Evolutionary conservation across 768 basidiomycete species (phyloP).

Genomic region (Tulasnella sp.): DNA sequence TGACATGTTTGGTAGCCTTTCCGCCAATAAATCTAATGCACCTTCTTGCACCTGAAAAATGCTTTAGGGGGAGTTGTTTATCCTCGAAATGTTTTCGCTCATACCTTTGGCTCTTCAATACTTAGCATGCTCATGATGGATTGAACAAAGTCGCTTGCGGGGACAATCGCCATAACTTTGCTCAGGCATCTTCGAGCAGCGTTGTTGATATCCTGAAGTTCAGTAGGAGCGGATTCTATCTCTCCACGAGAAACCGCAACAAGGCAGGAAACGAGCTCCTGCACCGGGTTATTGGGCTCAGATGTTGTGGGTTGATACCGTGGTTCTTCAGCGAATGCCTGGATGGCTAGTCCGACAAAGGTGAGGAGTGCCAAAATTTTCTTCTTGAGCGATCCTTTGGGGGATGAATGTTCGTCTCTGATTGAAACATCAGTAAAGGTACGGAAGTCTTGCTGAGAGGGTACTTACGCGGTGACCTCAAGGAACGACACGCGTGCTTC

Average conservation of each 20-base stretch:
- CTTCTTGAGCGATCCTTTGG: conserved; percentile 35
- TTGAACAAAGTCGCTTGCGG: conserved; percentile 54
- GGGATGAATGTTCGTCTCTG: conserved; percentile 10
- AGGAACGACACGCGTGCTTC: conserved; percentile 16
- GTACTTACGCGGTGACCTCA: conserved; percentile 6
- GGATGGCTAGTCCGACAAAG: conserved; percentile 46
- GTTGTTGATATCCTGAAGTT: conserved; percentile 5
- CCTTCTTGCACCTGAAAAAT: conserved; percentile 48
- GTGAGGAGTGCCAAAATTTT: conserved; percentile 55
- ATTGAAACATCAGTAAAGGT: not conserved
- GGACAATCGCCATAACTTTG: conserved; percentile 47
- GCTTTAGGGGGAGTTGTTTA: not conserved
- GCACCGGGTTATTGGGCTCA: not conserved
- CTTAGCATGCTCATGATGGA: conserved; percentile 44
- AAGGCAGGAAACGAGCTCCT: conserved; percentile 3
- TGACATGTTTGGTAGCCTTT: conserved; percentile 50
- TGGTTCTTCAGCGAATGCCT: conserved; percentile 20
- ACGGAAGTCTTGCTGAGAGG: not conserved
- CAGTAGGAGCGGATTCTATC: not conserved
- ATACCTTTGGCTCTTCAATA: conserved; percentile 40
- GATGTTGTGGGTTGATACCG: conserved; percentile 18
- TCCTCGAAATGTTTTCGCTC: conserved; percentile 14
- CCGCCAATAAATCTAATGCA: conserved; percentile 55
- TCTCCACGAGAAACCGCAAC: not conserved
- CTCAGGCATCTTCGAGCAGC: conserved; percentile 39